phyloP scores from a whole-genome alignment of 2,329 filamentous ascomycete species.

The Fusarium beomiforme region DNA sequence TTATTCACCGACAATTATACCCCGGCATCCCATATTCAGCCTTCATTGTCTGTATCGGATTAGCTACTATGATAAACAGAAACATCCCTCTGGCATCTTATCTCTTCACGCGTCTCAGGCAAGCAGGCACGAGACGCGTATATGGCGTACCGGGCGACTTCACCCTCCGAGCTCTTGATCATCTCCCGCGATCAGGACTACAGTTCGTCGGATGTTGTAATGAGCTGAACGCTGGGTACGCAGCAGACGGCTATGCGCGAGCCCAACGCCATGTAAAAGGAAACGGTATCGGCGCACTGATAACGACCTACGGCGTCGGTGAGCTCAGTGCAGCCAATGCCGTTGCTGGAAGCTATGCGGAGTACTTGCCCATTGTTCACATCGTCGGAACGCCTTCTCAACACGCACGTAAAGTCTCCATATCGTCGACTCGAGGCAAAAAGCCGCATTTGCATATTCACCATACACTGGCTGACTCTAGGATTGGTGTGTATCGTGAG shows the following conservation, averaged over 20 bases:
- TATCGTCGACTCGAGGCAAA: fast-evolving
- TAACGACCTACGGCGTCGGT: constrained; percentile 10
- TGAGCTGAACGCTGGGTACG: constrained; percentile 18
- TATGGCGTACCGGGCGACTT: constrained; percentile 25
- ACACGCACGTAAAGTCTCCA: background rate
- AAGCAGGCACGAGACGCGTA: background rate
- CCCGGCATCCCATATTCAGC: no score
- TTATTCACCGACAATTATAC: background rate
- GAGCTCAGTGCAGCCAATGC: constrained; percentile 21
- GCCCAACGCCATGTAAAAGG: background rate
- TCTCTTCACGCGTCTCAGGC: constrained; percentile 1
- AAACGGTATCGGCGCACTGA: background rate
- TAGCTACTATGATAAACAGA: background rate
- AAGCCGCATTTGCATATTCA: constrained; percentile 2
- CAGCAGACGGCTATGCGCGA: constrained; percentile 21
- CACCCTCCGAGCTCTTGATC: constrained; percentile 7
- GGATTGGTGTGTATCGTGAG: background rate
- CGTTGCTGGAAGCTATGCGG: constrained; percentile 15
- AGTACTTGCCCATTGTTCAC: constrained; percentile 8
- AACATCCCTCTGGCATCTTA: constrained; percentile 1
- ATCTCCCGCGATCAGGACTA: background rate
- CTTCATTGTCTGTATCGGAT: background rate
- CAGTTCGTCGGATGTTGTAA: constrained; percentile 21
- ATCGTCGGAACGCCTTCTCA: constrained; percentile 14
- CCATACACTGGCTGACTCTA: constrained; percentile 1